Percentiles rank a stretch among this genome's conserved stretches.
These are phyloP conservation scores for Ceratobasidium sp. DNA, from an alignment of 1,284 basidiomycete genomes.

Conservation along the genomic window DNA sequence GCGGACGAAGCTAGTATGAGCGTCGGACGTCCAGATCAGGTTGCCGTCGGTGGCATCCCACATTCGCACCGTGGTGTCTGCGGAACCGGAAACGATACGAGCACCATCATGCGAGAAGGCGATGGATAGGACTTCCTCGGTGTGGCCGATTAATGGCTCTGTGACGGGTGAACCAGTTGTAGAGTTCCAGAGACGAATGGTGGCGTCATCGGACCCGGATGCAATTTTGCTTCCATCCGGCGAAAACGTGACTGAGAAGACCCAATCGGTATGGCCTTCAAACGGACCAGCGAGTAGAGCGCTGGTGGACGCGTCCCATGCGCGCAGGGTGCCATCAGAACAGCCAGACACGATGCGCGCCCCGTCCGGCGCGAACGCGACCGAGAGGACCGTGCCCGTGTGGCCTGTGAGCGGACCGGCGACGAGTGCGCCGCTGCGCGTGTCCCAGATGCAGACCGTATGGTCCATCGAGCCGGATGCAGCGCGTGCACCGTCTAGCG, in stretches of 20 bases:
- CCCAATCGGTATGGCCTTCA: not conserved
- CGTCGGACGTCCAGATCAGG: not conserved
- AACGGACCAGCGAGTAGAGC: too few species aligned
- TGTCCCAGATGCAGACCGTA: too few species aligned
- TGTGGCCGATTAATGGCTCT: conserved; percentile 25
- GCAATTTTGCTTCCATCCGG: not conserved
- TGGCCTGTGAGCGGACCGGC: too few species aligned
- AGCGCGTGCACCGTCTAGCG: too few species aligned
- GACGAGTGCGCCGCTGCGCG: too few species aligned
- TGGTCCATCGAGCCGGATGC: too few species aligned
- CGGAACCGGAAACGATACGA: conserved; percentile 22
- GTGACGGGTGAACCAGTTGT: not conserved
- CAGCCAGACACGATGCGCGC: too few species aligned
- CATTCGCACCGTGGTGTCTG: conserved; percentile 11
- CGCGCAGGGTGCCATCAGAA: too few species aligned
- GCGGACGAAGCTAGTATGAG: not conserved
- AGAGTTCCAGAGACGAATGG: not conserved
- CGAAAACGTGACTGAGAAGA: not conserved
- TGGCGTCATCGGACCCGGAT: not conserved
- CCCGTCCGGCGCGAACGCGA: too few species aligned
- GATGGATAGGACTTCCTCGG: conserved; percentile 2
- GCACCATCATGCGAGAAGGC: conserved; percentile 23
- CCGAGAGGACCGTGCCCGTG: too few species aligned
- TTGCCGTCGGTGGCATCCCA: not conserved
- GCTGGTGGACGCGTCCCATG: too few species aligned